A percentile compares a stretch with the other conserved stretches of the same genome.
Evolutionary conservation across 2,329 filamentous ascomycete genomes (phyloP).

Genomic region (Exophiala bonariae): DNA sequence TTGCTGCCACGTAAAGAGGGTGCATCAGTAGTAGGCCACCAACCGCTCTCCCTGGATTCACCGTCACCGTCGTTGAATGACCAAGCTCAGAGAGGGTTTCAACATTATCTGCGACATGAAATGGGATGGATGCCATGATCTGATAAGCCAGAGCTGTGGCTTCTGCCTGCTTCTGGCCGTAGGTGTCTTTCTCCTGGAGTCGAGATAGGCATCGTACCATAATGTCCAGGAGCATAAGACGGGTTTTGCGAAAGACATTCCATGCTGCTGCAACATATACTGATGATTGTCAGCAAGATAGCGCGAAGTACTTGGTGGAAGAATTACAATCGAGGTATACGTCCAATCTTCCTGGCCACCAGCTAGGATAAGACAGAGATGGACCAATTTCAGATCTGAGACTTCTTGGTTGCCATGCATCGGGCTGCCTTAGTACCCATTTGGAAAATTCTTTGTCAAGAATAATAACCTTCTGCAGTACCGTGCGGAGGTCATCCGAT

Average conservation of each 20-base stretch:
- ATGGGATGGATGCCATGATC: constrained; percentile 16
- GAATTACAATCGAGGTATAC: constrained; percentile 17
- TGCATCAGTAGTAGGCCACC: constrained; percentile 32
- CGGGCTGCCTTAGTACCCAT: constrained; percentile 2
- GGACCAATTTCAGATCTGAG: background rate
- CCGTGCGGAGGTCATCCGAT: background rate
- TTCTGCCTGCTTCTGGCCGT: background rate
- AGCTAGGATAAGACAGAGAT: background rate
- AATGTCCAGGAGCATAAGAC: constrained; percentile 12
- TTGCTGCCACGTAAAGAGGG: constrained; percentile 25
- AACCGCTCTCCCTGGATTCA: constrained; percentile 20
- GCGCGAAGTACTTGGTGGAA: too few species aligned
- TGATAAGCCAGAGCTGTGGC: constrained; percentile 1
- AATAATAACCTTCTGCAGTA: constrained; percentile 1
- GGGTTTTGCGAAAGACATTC: constrained; percentile 22
- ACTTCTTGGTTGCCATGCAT: constrained; percentile 5
- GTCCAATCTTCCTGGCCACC: constrained; percentile 10
- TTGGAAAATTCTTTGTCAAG: background rate
- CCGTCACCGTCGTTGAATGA: background rate
- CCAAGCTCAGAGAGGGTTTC: background rate
- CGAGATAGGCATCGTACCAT: constrained; percentile 4
- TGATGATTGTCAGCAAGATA: background rate
- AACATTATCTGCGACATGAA: constrained; percentile 9
- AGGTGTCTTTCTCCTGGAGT: background rate
- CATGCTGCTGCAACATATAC: constrained; percentile 20